These are phyloP conservation scores for Bondarzewia mesenterica DNA, from an alignment of 1,284 basidiomycete genomes.

Conservation along the genomic window DNA sequence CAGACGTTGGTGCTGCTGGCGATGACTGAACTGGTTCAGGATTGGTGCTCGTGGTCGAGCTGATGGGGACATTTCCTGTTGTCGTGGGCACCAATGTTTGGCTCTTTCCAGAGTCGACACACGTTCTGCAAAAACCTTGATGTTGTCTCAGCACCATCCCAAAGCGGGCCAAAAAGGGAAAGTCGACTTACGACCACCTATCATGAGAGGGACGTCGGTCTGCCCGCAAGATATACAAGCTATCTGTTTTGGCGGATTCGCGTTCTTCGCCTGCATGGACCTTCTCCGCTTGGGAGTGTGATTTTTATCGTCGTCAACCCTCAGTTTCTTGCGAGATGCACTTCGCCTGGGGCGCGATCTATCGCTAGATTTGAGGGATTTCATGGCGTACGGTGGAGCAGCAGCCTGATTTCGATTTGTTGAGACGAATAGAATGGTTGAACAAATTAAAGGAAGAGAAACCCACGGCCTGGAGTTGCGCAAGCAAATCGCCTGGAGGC, in stretches of 20 bases:
- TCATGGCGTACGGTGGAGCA: conserved; percentile 42
- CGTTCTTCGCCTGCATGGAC: conserved; percentile 15
- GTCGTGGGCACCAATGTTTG: neutral
- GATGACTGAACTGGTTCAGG: no score
- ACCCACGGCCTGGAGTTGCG: conserved; percentile 49
- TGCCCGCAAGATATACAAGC: conserved; percentile 52
- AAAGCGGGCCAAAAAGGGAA: neutral
- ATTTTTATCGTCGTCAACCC: conserved; percentile 16
- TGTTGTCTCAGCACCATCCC: conserved; percentile 5
- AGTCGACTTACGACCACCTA: conserved; percentile 53
- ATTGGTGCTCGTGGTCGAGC: neutral
- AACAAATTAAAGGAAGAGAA: neutral
- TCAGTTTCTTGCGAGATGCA: neutral
- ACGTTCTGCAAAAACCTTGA: conserved; percentile 34
- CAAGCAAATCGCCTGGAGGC: conserved; percentile 43
- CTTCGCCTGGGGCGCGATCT: conserved; percentile 7
- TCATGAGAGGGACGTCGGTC: conserved; percentile 61
- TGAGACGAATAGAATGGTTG: neutral
- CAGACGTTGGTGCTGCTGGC: no score
- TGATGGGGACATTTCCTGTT: neutral
- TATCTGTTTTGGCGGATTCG: conserved; percentile 28
- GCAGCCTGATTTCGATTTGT: conserved; percentile 29
- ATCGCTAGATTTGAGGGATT: conserved; percentile 34
- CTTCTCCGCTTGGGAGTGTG: conserved; percentile 19
- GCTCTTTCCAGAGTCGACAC: conserved; percentile 26